Evolutionary conservation across 1,284 basidiomycete species (phyloP).

Genomic region (Amylostereum chailletii): DNA sequence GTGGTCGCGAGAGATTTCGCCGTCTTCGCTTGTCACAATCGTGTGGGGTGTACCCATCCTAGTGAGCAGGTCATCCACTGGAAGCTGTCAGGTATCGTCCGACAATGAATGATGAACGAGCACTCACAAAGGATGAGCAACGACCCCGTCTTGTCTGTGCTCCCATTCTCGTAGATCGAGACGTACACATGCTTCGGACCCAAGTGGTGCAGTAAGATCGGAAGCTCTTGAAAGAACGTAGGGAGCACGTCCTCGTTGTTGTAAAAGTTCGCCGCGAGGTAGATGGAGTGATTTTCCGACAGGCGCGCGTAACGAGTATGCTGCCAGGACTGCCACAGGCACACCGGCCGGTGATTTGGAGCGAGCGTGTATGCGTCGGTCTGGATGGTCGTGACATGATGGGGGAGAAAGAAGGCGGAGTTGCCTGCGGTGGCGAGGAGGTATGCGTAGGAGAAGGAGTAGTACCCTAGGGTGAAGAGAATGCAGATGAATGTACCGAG

Average conservation of each 20-base stretch:
- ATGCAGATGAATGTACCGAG: too few species aligned
- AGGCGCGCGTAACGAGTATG: neutral
- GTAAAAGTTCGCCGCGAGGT: neutral
- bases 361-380: neutral
- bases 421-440: too few species aligned
- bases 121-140: slow-evolving; percentile 11
- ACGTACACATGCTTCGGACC: slow-evolving; percentile 13
- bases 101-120: slow-evolving; percentile 3
- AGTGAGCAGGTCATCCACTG: neutral
- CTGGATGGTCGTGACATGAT: neutral
- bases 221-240: slow-evolving; percentile 14
- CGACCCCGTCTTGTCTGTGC: slow-evolving; percentile 15
- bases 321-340: neutral
- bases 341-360: neutral
- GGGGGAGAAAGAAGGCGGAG: too few species aligned
- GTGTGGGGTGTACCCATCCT: neutral
- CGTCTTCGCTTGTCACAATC: neutral
- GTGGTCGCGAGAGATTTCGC: slow-evolving; percentile 5
- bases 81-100: neutral
- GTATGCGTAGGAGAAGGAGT: too few species aligned
- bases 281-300: neutral
- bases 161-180: slow-evolving; percentile 20
- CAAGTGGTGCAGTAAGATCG: slow-evolving; percentile 12
- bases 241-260: slow-evolving; percentile 12
- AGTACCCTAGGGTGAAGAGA: too few species aligned